Evolutionary conservation across 495 filamentous ascomycete species (phyloP).

Genomic region (Trichoderma parareesei): DNA sequence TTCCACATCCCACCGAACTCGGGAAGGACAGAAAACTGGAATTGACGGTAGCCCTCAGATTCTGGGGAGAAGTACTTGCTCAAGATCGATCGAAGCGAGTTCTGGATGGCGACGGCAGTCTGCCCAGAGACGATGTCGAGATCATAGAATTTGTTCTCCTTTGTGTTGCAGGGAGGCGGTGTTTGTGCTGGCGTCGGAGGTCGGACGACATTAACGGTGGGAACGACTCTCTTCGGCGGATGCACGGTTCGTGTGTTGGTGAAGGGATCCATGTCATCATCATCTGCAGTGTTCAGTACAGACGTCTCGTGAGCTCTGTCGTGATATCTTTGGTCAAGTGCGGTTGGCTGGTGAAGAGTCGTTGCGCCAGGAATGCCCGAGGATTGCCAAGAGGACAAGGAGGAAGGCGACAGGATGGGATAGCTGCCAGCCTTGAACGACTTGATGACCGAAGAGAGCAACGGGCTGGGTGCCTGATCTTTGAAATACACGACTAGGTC

Average conservation of each 20-base stretch:
- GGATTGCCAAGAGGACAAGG: not conserved
- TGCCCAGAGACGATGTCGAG: conserved; percentile 25
- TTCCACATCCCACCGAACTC: conserved; percentile 34
- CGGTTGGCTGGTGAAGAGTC: not conserved
- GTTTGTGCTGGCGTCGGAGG: conserved; percentile 23
- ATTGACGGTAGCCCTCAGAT: conserved; percentile 27
- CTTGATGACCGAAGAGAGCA: conserved; percentile 25
- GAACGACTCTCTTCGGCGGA: not conserved
- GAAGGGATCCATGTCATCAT: conserved; percentile 26
- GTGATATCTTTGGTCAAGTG: not conserved
- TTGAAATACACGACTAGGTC: conserved; percentile 35
- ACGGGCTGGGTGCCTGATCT: conserved; percentile 18
- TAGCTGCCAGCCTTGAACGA: conserved; percentile 24
- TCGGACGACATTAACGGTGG: not conserved
- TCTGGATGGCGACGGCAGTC: conserved; percentile 35
- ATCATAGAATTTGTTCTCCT: conserved; percentile 24
- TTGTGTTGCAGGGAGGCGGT: conserved; percentile 13
- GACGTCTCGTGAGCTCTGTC: not conserved
- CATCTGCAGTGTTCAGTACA: not conserved
- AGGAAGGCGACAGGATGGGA: conserved; percentile 15
- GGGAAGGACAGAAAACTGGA: conserved; percentile 26
- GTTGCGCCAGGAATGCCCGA: not conserved
- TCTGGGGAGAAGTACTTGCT: conserved; percentile 29
- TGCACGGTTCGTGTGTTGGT: conserved; percentile 17
- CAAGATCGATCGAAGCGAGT: conserved; percentile 32